A percentile compares a stretch with the other conserved stretches of the same genome.
Conservation (phyloP, 129 eudicot species). For the Tagetes patula region DNA sequence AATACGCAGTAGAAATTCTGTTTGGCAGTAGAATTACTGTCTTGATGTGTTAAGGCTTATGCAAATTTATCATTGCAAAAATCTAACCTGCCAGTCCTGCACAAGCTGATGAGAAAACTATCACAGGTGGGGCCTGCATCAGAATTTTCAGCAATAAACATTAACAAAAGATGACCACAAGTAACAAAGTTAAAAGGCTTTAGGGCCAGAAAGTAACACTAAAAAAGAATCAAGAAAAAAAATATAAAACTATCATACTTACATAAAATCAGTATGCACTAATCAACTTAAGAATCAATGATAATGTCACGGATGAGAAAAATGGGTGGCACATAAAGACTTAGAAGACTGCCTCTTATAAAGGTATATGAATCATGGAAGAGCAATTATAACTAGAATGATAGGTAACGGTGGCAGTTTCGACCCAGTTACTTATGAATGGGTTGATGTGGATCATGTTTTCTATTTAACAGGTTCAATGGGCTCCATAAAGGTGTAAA, state of each 20-base stretch:
- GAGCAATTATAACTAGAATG: not conserved
- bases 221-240: not conserved
- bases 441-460: not conserved
- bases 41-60: not conserved
- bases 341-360: not conserved
- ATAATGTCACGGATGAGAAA: not conserved
- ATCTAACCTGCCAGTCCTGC: constrained; percentile 81
- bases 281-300: not conserved
- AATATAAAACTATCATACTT: not conserved
- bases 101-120: constrained; percentile 87
- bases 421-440: not conserved
- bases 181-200: constrained; percentile 2
- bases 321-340: not conserved
- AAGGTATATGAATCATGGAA: not conserved
- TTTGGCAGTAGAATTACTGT: not conserved
- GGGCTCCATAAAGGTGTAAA: not conserved
- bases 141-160: constrained; percentile 14
- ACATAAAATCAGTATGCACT: not conserved
- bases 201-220: not conserved
- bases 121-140: constrained; percentile 91
- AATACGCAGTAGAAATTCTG: not conserved
- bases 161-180: constrained; percentile 4
- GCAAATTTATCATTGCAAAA: not conserved
- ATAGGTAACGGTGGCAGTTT: not conserved
- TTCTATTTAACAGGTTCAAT: not conserved